Percentiles rank a stretch among this genome's conserved stretches.
phyloP scores from a whole-genome alignment of 306 rosid species.

The Bauhinia variegata region DNA sequence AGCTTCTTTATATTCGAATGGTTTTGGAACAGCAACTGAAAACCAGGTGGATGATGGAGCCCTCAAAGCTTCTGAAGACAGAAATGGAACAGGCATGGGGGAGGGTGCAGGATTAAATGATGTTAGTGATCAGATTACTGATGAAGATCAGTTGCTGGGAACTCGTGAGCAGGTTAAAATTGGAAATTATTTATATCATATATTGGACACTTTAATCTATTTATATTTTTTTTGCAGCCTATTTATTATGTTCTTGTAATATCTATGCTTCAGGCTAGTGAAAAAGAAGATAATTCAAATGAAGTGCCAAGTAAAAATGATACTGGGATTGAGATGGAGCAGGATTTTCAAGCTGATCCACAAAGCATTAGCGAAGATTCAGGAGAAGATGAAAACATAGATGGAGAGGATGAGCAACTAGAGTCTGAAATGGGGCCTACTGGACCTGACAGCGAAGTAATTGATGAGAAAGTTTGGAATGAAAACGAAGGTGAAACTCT shows the following conservation, averaged over 20 bases:
- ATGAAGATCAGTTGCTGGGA: constrained; percentile 90
- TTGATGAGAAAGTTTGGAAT: constrained; percentile 74
- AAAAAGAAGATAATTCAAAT: constrained; percentile 55
- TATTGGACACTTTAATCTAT: neutral
- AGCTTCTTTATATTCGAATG: constrained; percentile 65
- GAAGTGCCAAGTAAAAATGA: constrained; percentile 64
- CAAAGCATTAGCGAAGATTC: constrained; percentile 79
- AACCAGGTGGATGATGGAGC: constrained; percentile 56
- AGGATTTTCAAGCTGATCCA: constrained; percentile 76
- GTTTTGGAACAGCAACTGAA: constrained; percentile 67
- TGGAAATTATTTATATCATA: constrained; percentile 10
- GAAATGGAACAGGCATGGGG: constrained; percentile 84
- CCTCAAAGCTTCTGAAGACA: constrained; percentile 55
- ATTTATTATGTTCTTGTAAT: constrained; percentile 7
- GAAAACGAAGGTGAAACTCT: constrained; percentile 73
- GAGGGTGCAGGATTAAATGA: constrained; percentile 82
- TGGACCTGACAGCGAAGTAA: constrained; percentile 63
- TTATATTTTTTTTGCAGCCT: constrained; percentile 9
- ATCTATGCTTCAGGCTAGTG: constrained; percentile 52
- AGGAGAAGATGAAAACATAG: constrained; percentile 61
- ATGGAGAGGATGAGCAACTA: constrained; percentile 60
- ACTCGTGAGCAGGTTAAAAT: constrained; percentile 65
- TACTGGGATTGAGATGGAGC: constrained; percentile 85
- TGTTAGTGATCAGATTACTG: constrained; percentile 86
- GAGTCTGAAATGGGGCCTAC: constrained; percentile 78